Evolutionary conservation across 345 rosid species (phyloP).

Genomic region (Boechera divaricarpa): DNA sequence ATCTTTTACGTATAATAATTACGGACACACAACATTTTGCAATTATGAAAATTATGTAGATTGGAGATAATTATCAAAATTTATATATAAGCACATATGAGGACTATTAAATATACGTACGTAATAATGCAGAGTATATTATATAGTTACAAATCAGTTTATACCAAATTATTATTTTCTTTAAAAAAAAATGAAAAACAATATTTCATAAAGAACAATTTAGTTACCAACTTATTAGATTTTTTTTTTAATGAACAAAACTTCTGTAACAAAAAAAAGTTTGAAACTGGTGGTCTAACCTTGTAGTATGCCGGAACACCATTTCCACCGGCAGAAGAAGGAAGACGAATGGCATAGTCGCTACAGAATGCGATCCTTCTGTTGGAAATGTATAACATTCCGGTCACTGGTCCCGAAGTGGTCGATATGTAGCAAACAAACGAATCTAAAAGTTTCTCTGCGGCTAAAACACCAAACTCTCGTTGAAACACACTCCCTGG

Average conservation of each 20-base stretch:
- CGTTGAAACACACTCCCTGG: conserved; percentile 69
- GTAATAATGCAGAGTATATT: background rate
- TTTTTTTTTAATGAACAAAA: background rate
- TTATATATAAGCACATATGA: too few relatives aligned
- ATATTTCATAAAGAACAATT: background rate
- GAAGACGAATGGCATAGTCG: conserved; percentile 60
- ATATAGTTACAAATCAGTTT: background rate
- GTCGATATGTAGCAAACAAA: conserved; percentile 82
- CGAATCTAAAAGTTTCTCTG: conserved; percentile 72
- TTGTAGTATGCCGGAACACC: conserved; percentile 62
- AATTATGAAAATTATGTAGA: too few relatives aligned
- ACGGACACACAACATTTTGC: too few relatives aligned
- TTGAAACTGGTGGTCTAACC: conserved; percentile 46
- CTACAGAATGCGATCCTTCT: conserved; percentile 69
- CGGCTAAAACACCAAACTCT: conserved; percentile 54
- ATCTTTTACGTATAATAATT: too few relatives aligned
- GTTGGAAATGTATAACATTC: conserved; percentile 72
- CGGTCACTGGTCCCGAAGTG: conserved; percentile 72
- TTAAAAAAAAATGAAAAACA: background rate
- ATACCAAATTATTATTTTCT: background rate
- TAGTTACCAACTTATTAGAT: background rate
- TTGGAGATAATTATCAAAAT: too few relatives aligned
- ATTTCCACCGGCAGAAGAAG: conserved; percentile 48
- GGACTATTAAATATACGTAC: too few relatives aligned
- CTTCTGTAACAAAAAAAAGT: background rate